Base-by-base conservation (phyloP, 257 asterid genomes). In the Capsicum rhomboideum region DNA sequence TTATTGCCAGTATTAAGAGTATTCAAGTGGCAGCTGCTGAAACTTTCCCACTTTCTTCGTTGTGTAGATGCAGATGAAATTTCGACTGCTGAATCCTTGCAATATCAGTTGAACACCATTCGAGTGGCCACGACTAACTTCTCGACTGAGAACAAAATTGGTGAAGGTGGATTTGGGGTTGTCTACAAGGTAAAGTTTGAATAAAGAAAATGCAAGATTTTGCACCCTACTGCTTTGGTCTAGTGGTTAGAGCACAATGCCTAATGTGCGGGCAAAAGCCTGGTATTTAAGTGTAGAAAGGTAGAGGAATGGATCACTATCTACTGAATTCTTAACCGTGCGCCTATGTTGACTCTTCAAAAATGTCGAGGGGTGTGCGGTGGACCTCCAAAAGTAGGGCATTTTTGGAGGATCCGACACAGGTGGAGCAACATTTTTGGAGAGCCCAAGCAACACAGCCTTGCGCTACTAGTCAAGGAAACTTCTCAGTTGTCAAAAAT, bases 61-160 rank as follows among this genome's bases (percentile, higher is more conserved):
- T 71, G n/a, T 12, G 8, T 7, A 72, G 56, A 72, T 72, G 37
- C 0, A 44, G 55, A 21, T 44, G 56, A 72, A 6, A 72, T 72
- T 44, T 72, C 37, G 21, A 50, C 68, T 31, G 63, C 26, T 63
- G 86, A 84, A 5, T 69, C 83, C 11, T 3, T 82, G 54, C 83
- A 69, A 23, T 68, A 46, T 78, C 21, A 83, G 0, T 61, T 84
- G 8, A 67, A 29, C 66, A 78, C 26, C 23, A 78, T 84, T 55
- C 86, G 83, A 87, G 67, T 69, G 26, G 85, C 86, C 10, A 85
- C 89, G 0, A 40, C 83, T 58, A 82, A 85, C 67, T 87, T 85
- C 63, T 54, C 84, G 10, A 21, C 4, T 3, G 80, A 26, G 0
- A 82, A 78, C 28, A 85, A n/a, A 69, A 50, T 87, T 29, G 87